Evolutionary conservation across 768 basidiomycete species (phyloP).

Genomic region (Myochromella boudieri): DNA sequence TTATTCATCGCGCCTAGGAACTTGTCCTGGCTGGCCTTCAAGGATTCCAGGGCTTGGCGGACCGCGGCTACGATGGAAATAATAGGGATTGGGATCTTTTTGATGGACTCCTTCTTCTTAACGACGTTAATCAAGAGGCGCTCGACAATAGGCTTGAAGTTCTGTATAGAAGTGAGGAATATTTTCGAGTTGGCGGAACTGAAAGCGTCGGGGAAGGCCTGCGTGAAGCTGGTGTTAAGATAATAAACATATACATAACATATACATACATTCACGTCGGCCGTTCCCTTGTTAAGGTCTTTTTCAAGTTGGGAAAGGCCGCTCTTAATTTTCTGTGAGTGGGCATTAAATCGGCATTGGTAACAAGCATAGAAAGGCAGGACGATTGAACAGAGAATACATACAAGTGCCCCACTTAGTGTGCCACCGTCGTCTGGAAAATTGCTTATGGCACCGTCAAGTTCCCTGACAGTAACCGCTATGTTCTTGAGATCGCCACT

Average conservation of each 20-base stretch:
- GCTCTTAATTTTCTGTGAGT: slow-evolving; percentile 26
- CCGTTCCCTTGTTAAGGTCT: slow-evolving; percentile 22
- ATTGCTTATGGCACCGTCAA: slow-evolving; percentile 8
- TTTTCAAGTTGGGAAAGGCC: slow-evolving; percentile 19
- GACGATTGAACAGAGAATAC: background rate
- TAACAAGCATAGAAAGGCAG: background rate
- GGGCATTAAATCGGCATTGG: background rate
- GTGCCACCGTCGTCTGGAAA: slow-evolving; percentile 19
- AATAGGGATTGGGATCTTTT: background rate
- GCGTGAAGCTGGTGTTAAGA: background rate
- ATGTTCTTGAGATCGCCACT: slow-evolving; percentile 8
- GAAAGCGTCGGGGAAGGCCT: background rate
- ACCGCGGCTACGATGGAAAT: background rate
- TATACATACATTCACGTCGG: slow-evolving; percentile 22
- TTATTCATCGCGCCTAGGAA: background rate
- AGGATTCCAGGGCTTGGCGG: background rate
- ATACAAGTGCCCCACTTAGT: slow-evolving; percentile 25
- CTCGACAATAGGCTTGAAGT: background rate
- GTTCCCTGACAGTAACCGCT: background rate
- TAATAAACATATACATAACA: too few species aligned
- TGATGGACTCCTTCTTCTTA: background rate
- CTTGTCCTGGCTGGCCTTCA: background rate
- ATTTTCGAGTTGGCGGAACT: background rate
- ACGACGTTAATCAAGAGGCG: background rate
- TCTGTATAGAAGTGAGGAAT: background rate